Base-by-base conservation (phyloP, 495 filamentous ascomycete species). In the Aspergillus taichungensis region DNA sequence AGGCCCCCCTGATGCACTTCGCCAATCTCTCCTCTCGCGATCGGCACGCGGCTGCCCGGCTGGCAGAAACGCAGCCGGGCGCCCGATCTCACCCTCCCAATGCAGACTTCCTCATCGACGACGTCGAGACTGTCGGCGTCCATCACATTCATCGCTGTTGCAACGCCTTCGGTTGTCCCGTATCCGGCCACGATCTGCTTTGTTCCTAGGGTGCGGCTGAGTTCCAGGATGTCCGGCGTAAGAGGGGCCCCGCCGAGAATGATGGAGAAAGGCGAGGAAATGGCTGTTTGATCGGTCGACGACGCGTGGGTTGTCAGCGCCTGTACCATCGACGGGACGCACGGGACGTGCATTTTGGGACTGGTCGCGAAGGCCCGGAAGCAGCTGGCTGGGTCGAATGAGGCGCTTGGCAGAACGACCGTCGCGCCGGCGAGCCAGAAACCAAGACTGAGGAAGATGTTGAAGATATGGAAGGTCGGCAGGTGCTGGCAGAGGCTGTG, bases 1-100 rank as follows among this genome's bases (percentile, higher is more conserved):
- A 40, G 36, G 1, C 66, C 65, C n/a, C 64, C 53, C 7, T 59
- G 50, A 46, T 74, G 70, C 14, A 71, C 44, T 49, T 74, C 70
- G 8, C 70, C 70, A 10, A 58, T 44, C 36, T 63, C 42, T 10
- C 58, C 60, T 18, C 60, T 36, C 3, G 32, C 18, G 3, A 68
- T 29, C 8, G 58, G 34, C 3, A 56, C 41, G 8, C 52, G 34
- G 5, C 47, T 59, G 0, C 52, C 60, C 2, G 52, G 59, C 10
- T 40, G 46, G 48, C 69, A 72, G 14, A 74, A 57, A 9, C 60
- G 56, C 6, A 65, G 48, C 30, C 47, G 58, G 5, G 53, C 56
- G 29, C 69, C 66, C 3, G 53, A 51, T 11, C 51, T 39, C 10
- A 51, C 37, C 36, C 49, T 57, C 5, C 68, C 67, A 10, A 60